Evolutionary conservation across 129 eudicot genomes (phyloP).

Genomic region (Chrysanthemum lavandulifolium): DNA sequence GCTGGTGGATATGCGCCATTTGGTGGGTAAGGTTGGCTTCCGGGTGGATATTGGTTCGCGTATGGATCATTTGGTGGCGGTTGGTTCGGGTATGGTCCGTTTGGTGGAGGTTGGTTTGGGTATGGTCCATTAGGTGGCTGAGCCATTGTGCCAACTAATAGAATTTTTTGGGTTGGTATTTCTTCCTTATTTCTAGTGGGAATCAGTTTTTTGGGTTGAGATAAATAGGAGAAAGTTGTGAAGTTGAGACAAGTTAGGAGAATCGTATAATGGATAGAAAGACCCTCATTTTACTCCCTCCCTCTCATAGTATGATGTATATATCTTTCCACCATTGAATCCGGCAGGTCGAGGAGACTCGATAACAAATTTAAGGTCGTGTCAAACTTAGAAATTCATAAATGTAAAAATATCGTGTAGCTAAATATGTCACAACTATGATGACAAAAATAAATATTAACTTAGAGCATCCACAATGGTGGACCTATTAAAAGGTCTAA

Average conservation of each 20-base stretch:
- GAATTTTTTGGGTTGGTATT: constrained; percentile 19
- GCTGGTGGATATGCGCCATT: constrained; percentile 17
- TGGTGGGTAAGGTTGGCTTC: constrained; percentile 15
- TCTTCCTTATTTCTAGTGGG: not conserved
- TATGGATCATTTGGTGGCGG: constrained; percentile 19
- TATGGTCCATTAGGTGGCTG: constrained; percentile 27
- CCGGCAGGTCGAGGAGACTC: too few relatives aligned
- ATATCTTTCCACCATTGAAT: too few relatives aligned
- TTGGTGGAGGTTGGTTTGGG: constrained; percentile 29
- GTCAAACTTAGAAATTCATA: too few relatives aligned
- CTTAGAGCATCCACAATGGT: too few relatives aligned
- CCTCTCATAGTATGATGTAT: constrained; percentile 8
- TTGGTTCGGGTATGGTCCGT: constrained; percentile 22
- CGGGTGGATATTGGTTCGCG: constrained; percentile 6
- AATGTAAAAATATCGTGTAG: too few relatives aligned
- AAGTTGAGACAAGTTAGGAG: constrained; percentile 29
- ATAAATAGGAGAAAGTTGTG: constrained; percentile 32
- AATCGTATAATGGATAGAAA: not conserved
- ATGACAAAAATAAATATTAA: too few relatives aligned
- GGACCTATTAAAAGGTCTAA: too few relatives aligned
- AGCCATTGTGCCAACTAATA: constrained; percentile 20
- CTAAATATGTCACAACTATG: too few relatives aligned
- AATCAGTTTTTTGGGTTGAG: not conserved
- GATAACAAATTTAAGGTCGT: too few relatives aligned
- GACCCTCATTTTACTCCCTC: constrained; percentile 22